Evolutionary conservation across 495 filamentous ascomycete species (phyloP).

Genomic region (Aspergillus ostianus): DNA sequence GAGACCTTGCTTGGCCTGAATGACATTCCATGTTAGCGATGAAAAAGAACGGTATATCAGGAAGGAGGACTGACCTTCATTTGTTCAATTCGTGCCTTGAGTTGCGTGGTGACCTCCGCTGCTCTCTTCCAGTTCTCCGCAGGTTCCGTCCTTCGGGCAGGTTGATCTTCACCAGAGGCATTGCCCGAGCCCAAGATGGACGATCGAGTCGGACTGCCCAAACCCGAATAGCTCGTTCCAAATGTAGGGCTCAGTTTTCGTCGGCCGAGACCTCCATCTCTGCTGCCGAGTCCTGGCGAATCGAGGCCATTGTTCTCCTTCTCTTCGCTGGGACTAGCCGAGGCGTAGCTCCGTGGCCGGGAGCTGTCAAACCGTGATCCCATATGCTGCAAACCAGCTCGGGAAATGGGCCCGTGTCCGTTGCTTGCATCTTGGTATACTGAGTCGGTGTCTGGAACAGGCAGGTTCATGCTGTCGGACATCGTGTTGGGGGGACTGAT

Average conservation of each 20-base stretch:
- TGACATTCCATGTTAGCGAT: neutral
- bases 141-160: slow-evolving; percentile 45
- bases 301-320: slow-evolving; percentile 65
- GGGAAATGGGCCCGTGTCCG: slow-evolving; percentile 29
- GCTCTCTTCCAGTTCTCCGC: slow-evolving; percentile 97
- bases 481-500: slow-evolving; percentile 37
- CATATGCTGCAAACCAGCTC: slow-evolving; percentile 34
- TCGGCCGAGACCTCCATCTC: slow-evolving; percentile 37
- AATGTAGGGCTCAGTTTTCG: slow-evolving; percentile 47
- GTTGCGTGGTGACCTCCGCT: slow-evolving; percentile 95
- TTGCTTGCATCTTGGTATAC: slow-evolving; percentile 36
- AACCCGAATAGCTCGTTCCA: slow-evolving; percentile 51
- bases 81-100: slow-evolving; percentile 94
- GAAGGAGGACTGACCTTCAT: slow-evolving; percentile 60
- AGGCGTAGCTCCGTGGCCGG: slow-evolving; percentile 64
- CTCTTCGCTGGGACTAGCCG: slow-evolving; percentile 71
- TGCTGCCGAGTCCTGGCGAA: slow-evolving; percentile 36
- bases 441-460: slow-evolving; percentile 33
- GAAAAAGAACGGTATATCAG: neutral
- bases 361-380: slow-evolving; percentile 39
- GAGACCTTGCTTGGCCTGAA: slow-evolving; percentile 45
- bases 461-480: slow-evolving; percentile 34
- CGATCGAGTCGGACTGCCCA: slow-evolving; percentile 57
- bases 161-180: slow-evolving; percentile 38
- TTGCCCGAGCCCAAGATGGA: slow-evolving; percentile 36